Evolutionary conservation across 371 early-diverging fungal genomes (phyloP), one percentile per base, ranked within the genome.

Genomic region (Mortierella sp.): DNA sequence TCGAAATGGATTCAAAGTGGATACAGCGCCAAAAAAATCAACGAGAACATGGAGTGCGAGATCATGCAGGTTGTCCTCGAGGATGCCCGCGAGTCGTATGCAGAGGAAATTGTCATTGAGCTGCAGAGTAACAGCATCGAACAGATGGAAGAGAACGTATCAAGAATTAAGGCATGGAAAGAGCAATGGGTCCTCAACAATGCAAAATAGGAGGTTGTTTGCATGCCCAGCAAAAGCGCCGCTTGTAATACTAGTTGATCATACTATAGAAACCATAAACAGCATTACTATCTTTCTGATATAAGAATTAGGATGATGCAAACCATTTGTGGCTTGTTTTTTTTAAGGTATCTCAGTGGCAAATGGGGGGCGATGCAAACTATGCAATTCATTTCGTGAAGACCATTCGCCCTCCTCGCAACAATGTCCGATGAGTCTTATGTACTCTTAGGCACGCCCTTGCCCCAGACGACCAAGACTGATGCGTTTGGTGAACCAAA

Each of bases 21-120:
- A 58, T 99, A 99, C 84, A 89, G 89, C 72, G 82, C 88, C 57
- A 90, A 91, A 57, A 99, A 99, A 87, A 94, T 98, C 64, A 86
- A 92, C 45, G 99, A 99, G 85, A 99, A 99, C 77, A 90, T 99
- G 76, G 95, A 97, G 78, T 96, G 97, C 86, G 99, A 99, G 85
- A 99, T 98, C 76, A 97, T 99, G 96, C 96, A 97, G 83, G 96
- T 99, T 6, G 94, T 98, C 4, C 86, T 94, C 73, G 97, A 97
- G 65, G 98, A 96, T 70, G 97, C 98, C 2, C 85, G 85, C 19
- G 97, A 95, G 65, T 92, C 93, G 6, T 97, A 98, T 82, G 88
- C 88, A 38, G 84, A 87, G 36, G 94, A 95, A 58, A 93, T 96
- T 61, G 89, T 98, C 7, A 86, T 95, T 62, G 96, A 94, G 83